A percentile compares a stretch with the other conserved stretches of the same genome.
These are phyloP conservation scores for Daldinia sp. DNA, from an alignment of 2,329 filamentous ascomycete species.

Conservation along the genomic window DNA sequence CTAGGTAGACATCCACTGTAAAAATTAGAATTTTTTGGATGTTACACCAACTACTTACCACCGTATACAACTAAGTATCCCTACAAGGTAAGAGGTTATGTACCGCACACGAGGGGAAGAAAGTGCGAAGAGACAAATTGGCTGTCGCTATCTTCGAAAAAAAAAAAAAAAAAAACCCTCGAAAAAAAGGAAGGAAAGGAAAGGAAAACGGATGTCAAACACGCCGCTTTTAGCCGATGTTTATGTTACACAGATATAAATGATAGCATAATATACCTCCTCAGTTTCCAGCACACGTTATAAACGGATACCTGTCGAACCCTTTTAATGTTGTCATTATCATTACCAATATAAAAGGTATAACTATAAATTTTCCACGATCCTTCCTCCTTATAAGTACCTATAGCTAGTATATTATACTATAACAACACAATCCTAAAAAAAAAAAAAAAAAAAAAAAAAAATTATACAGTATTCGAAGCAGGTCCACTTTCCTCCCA, in stretches of 20 bases:
- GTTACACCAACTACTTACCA: slow-evolving; percentile 2
- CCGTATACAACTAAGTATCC: not conserved
- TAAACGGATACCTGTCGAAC: not conserved
- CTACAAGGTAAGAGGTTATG: not conserved
- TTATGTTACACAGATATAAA: slow-evolving; percentile 5
- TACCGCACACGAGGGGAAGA: not conserved
- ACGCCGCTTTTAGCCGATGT: slow-evolving; percentile 12
- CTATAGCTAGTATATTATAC: not conserved
- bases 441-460: not conserved
- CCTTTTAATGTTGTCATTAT: not conserved
- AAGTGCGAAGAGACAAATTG: slow-evolving; percentile 1
- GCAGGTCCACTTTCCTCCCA: not conserved
- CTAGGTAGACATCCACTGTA: not conserved
- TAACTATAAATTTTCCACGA: no score
- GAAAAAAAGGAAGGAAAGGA: not conserved
- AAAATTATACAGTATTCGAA: not conserved
- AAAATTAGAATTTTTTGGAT: not conserved
- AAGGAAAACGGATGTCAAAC: not conserved
- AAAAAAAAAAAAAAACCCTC: no score
- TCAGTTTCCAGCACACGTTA: slow-evolving; percentile 3
- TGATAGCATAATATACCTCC: not conserved
- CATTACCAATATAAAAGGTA: no score
- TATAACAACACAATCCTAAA: not conserved
- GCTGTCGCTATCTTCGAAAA: not conserved
- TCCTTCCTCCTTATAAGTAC: no score